Conservation (phyloP, 2,329 filamentous ascomycete species). For the Aspergillus cejpii region DNA sequence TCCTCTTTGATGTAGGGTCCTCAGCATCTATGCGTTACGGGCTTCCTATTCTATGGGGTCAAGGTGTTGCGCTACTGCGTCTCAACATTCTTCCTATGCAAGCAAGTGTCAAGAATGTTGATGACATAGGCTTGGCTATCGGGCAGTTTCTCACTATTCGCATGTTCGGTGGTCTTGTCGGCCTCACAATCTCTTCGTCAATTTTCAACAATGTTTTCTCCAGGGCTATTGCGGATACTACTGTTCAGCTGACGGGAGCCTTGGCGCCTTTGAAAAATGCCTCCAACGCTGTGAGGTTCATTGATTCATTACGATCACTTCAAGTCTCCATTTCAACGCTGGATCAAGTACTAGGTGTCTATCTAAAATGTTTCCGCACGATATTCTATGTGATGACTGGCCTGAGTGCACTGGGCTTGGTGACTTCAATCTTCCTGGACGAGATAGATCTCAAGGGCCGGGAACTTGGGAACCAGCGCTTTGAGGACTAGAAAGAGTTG, state of each 20-base stretch:
- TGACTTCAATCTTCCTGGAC: constrained; percentile 3
- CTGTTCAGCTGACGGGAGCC: background rate
- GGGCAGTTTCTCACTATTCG: background rate
- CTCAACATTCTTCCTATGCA: constrained; percentile 6
- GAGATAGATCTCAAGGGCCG: constrained; percentile 5
- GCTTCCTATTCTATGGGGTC: constrained; percentile 3
- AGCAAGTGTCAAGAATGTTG: constrained; percentile 5
- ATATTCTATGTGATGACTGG: constrained; percentile 6
- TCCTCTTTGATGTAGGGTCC: constrained; percentile 1
- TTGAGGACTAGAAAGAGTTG: background rate
- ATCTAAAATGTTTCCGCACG: constrained; percentile 3
- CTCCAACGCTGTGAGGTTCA: background rate
- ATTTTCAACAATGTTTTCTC: constrained; percentile 3
- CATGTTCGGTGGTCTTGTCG: constrained; percentile 1
- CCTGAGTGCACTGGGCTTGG: constrained; percentile 1
- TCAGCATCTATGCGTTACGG: constrained; percentile 1
- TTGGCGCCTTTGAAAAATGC: background rate
- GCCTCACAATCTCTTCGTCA: background rate
- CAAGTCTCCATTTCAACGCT: background rate
- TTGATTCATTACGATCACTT: background rate
- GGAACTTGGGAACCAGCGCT: constrained; percentile 4
- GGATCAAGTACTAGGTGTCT: background rate
- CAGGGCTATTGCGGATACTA: background rate
- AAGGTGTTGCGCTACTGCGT: constrained; percentile 4
- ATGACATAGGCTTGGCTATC: constrained; percentile 6